Percentiles rank a stretch among this genome's conserved stretches.
phyloP scores from a whole-genome alignment of 2,329 filamentous ascomycete genomes.

The Diaporthe capsici region DNA sequence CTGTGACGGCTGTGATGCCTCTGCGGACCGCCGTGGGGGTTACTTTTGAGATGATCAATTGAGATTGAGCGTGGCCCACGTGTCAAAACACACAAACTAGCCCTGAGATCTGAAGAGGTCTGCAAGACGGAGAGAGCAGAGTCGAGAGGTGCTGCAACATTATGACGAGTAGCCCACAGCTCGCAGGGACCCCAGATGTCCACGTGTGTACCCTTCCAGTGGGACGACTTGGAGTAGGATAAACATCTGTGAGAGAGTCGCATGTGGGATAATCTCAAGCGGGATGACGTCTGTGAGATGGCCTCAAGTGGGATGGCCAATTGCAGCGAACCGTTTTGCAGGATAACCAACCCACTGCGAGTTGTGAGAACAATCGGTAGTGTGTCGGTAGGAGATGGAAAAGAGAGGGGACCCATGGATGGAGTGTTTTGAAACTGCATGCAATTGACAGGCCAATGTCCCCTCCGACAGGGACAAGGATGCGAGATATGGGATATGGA shows the following conservation, averaged over 20 bases:
- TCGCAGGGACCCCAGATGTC: background rate
- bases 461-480: conserved; percentile 11
- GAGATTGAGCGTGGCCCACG: conserved; percentile 4
- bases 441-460: conserved; percentile 30
- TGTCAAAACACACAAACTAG: conserved; percentile 5
- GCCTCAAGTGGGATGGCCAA: background rate
- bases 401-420: conserved; percentile 25
- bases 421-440: conserved; percentile 27
- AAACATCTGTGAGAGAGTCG: background rate
- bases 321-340: background rate
- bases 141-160: background rate
- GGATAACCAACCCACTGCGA: background rate
- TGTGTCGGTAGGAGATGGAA: background rate
- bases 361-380: background rate
- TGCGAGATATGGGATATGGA: background rate
- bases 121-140: background rate
- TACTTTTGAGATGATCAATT: too few species aligned
- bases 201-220: background rate
- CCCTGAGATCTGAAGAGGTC: background rate
- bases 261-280: background rate
- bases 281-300: too few species aligned
- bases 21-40: conserved; percentile 14
- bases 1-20: conserved; percentile 2
- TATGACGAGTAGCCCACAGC: background rate
- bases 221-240: background rate